Conservation (phyloP, 306 rosid genomes). For the Prunus mongolica region DNA sequence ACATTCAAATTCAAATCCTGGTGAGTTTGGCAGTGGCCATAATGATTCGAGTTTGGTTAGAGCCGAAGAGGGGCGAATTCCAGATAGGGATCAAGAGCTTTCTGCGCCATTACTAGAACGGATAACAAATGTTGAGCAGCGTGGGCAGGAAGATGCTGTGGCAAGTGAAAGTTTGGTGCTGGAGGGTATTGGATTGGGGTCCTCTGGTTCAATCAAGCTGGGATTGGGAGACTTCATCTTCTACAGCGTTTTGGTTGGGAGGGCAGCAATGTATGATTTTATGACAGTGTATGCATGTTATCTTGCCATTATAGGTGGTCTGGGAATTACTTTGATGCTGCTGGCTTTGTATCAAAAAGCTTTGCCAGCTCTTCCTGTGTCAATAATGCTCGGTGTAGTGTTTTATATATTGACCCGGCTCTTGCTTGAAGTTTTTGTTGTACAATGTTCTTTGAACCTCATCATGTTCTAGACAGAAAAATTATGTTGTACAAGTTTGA, state of each 20-base stretch:
- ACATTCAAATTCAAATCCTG: slow-evolving; percentile 17
- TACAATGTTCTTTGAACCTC: slow-evolving; percentile 85
- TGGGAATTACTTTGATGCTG: slow-evolving; percentile 83
- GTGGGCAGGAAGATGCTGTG: slow-evolving; percentile 24
- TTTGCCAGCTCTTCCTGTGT: slow-evolving; percentile 94
- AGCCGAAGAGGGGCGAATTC: slow-evolving; percentile 62
- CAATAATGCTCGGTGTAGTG: slow-evolving; percentile 65
- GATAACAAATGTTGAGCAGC: slow-evolving; percentile 29
- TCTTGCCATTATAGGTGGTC: slow-evolving; percentile 96
- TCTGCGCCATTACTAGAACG: slow-evolving; percentile 53
- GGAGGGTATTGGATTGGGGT: slow-evolving; percentile 89
- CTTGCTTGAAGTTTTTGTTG: slow-evolving; percentile 78
- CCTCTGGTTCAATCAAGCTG: slow-evolving; percentile 90
- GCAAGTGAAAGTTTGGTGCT: slow-evolving; percentile 50
- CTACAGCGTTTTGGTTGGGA: slow-evolving; percentile 93
- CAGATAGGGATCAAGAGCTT: slow-evolving; percentile 38
- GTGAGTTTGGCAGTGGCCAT: slow-evolving; percentile 6
- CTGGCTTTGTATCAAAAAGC: slow-evolving; percentile 89
- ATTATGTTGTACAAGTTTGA: background rate
- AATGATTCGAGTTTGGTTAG: slow-evolving; percentile 22
- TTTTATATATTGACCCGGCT: slow-evolving; percentile 82
- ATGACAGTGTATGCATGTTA: slow-evolving; percentile 96
- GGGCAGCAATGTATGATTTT: slow-evolving; percentile 96
- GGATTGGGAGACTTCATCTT: slow-evolving; percentile 96
- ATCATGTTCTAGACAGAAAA: slow-evolving; percentile 54